Base-by-base conservation (phyloP, 805 yeast genomes). In the Grigorovia humatica region DNA sequence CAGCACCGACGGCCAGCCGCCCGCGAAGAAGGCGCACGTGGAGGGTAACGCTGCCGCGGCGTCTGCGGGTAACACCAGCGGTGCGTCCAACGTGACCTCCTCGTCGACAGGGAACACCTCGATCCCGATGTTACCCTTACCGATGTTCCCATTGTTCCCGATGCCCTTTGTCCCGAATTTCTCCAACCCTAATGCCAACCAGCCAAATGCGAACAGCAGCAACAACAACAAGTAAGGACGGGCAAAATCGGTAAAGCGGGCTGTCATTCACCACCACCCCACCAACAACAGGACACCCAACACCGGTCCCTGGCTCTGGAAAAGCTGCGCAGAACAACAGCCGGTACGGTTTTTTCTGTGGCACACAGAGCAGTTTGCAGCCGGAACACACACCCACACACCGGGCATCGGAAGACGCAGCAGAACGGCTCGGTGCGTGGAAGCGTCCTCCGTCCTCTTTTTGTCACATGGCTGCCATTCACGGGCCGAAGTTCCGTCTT, bases 81-180 rank as follows among this genome's bases (percentile, higher is more conserved):
- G 9, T 13, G 23, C 38, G 9, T 32, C 38, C 9, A 32, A 32
- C 38, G 15, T 13, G 38, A 13, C 15, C 15, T 32, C 38, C 8
- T 32, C 38, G 27, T 32, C 15, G n/a, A n/a, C 38, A 13, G 44
- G 5, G 12, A 20, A 23, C 13, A 11, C 4, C 35, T 11, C 48
- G 44, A 50, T 48, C 50, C 47, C 53, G 23, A 4, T 18, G 51
- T 38, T 13, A 2, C 46, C 44, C 47, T 53, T 70, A 62, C 68
- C 70, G 4, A 65, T 66, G 29, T 59, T 65, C 55, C 69, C 73
- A 7, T 65, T 68, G 63, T 66, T 70, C 48, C 71, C 69, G 29
- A 65, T 70, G 67, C 51, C 50, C 15, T n/a, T 11, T 44, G 46
- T 12, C 2, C 35, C 38, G 9, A 32, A 32, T 13, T 32, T 32